Evolutionary conservation across 169 alveolate genomes (phyloP).

Genomic region (Plasmodium gaboni): DNA sequence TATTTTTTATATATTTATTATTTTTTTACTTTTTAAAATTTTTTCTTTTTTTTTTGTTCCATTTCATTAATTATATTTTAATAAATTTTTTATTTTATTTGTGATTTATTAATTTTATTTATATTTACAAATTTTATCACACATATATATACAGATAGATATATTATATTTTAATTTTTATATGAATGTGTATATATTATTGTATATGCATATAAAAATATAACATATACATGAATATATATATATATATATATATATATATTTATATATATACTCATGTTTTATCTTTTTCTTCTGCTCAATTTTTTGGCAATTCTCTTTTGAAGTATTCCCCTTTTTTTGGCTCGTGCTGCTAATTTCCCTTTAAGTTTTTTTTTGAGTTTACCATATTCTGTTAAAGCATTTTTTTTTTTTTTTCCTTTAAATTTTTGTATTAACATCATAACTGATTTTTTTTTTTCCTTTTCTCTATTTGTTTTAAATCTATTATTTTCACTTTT

Average conservation of each 20-base stretch:
- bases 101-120: no score
- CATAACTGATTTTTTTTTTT: slow-evolving; percentile 53
- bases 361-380: slow-evolving; percentile 60
- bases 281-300: slow-evolving; percentile 36
- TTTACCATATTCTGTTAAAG: slow-evolving; percentile 45
- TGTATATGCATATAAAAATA: no score
- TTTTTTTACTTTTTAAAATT: no score
- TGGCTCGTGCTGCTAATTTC: slow-evolving; percentile 56
- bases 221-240: neutral
- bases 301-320: slow-evolving; percentile 49
- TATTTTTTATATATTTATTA: no score
- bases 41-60: no score
- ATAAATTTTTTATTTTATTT: no score
- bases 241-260: slow-evolving; percentile 3
- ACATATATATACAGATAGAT: no score
- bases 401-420: slow-evolving; percentile 37
- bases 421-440: slow-evolving; percentile 49
- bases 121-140: no score
- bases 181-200: no score
- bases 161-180: no score
- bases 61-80: no score
- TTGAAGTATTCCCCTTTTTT: slow-evolving; percentile 42
- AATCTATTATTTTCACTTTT: slow-evolving; percentile 20
- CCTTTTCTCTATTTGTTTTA: slow-evolving; percentile 64
- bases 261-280: neutral